Conservation (phyloP, 768 basidiomycete species). For the Cyclocybe cylindracea region DNA sequence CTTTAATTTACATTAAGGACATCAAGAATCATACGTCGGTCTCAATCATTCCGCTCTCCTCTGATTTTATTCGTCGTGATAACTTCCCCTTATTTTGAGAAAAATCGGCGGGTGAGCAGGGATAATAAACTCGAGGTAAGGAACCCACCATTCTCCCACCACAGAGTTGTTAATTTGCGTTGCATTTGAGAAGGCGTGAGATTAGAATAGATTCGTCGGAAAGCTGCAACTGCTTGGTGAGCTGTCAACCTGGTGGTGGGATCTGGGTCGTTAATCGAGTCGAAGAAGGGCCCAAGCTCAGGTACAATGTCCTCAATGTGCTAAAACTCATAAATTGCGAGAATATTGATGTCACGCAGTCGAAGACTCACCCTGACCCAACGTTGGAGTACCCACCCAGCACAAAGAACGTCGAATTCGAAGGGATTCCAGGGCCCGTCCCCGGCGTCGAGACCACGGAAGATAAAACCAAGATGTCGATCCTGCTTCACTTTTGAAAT, state of each 20-base stretch:
- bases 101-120: too few species aligned
- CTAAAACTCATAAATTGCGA: not conserved
- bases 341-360: not conserved
- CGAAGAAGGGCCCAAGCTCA: constrained; percentile 3
- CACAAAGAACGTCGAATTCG: constrained; percentile 1
- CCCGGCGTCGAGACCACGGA: not conserved
- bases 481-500: not conserved
- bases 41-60: too few species aligned
- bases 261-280: not conserved
- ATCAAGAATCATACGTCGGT: too few species aligned
- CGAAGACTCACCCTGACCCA: not conserved
- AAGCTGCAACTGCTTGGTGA: not conserved
- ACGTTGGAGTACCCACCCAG: not conserved
- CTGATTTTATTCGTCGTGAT: too few species aligned
- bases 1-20: too few species aligned
- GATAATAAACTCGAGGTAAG: too few species aligned
- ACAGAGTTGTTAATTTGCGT: too few species aligned
- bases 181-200: too few species aligned
- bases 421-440: constrained; percentile 1
- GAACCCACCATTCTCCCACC: too few species aligned
- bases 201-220: too few species aligned
- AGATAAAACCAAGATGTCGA: not conserved
- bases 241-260: not conserved
- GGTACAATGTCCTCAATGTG: constrained; percentile 6
- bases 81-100: too few species aligned